These are phyloP conservation scores for Naganishia vaughanmartiniae DNA, from an alignment of 768 basidiomycete genomes.

Conservation along the genomic window DNA sequence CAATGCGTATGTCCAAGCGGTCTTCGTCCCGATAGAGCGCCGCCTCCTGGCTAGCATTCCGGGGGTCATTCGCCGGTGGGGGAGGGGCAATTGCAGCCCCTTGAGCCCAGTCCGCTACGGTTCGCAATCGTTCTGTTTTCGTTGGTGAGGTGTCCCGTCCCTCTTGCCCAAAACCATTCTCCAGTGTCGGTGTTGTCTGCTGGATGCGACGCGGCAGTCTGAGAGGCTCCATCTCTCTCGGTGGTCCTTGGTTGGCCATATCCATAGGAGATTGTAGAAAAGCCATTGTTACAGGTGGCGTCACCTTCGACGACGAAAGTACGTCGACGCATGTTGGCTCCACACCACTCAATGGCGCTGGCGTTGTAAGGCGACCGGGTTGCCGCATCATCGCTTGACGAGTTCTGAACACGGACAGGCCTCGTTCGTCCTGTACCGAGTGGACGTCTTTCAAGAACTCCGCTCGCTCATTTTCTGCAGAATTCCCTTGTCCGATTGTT, in stretches of 20 bases:
- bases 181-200: not conserved
- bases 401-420: not conserved
- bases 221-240: not conserved
- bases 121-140: conserved; percentile 8
- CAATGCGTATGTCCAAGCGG: not conserved
- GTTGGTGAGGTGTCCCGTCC: conserved; percentile 1
- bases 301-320: not conserved
- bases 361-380: not conserved
- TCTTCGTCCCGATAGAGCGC: conserved; percentile 13
- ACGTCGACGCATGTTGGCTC: no score
- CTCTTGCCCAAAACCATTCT: not conserved
- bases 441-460: not conserved
- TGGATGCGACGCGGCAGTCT: not conserved
- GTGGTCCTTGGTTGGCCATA: no score
- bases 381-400: conserved; percentile 5
- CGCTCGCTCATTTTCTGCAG: not conserved
- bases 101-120: conserved; percentile 10
- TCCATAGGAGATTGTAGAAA: not conserved
- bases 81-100: conserved; percentile 11
- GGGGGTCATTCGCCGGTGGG: not conserved
- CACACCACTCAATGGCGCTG: not conserved
- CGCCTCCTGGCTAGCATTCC: conserved; percentile 9
- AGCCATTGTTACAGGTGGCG: not conserved
- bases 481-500: not conserved
- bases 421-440: not conserved